Base-by-base conservation (phyloP, 148 eudicot species). In the Fallopia convolvulus region DNA sequence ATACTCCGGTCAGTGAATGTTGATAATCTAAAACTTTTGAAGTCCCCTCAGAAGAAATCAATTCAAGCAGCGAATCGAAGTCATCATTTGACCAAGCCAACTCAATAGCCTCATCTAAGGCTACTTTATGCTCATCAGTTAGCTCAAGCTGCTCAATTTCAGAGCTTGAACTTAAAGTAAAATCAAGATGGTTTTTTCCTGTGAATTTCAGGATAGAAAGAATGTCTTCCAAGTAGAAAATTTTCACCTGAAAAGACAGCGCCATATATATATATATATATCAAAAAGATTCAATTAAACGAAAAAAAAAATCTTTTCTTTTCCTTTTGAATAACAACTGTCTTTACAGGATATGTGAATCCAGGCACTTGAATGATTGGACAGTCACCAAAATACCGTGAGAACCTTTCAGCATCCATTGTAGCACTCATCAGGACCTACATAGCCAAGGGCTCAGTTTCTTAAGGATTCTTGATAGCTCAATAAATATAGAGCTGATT, bases 371-470 rank as follows among this genome's bases (percentile, higher is more conserved):
- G 89, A 82, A 96, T 90, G 72, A 93, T 75, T 36, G 99, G 94
- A 74, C 92, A 91, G 84, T 94, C 98, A 79, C 99, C 97, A 87
- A 96, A 96, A 81, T 96, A 96, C 56, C 87, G 77, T 58, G 99
- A 93, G 84, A 91, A 96, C 20, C 98, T 89, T 81, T 96, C 99
- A 55, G 99, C 98, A 80, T 96, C 98, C 74, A 96, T 79, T 8
- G 99, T 96, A 61, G 99, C 99, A 86, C 99, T 96, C 99, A 96
- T 96, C n/a, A 96, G 76, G 72, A 96, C 90, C 99, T 96, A 85
- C 63, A 70, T 77, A 63, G 30, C 53, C 26, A 40, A 68, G 30
- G 44, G 33, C 2, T 36, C 72, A 33, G 72, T 15, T 68, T 36
- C 72, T 39, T 33, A 33, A 68, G 46, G 44, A 65, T 33, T 68